Conservation (phyloP, 2,329 filamentous ascomycete species). For the Trichoderma harzianum region DNA sequence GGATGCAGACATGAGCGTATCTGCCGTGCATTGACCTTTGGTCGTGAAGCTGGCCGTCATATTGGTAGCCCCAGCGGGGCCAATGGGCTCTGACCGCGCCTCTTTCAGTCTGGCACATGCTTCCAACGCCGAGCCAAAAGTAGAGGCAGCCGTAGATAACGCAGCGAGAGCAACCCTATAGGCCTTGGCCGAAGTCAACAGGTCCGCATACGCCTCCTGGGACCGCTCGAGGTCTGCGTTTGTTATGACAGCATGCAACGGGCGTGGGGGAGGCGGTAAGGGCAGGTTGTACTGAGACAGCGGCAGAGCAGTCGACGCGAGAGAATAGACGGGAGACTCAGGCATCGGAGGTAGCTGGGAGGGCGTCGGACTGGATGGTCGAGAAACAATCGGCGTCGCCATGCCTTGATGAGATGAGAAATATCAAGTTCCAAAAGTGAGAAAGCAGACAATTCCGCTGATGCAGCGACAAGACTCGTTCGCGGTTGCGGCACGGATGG, state of each 20-base stretch:
- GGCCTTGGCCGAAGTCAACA: slow-evolving; percentile 59
- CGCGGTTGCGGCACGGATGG: neutral
- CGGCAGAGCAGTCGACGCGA: slow-evolving; percentile 60
- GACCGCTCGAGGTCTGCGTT: slow-evolving; percentile 62
- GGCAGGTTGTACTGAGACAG: slow-evolving; percentile 58
- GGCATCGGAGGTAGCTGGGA: slow-evolving; percentile 60
- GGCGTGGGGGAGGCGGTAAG: slow-evolving; percentile 56
- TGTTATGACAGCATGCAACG: slow-evolving; percentile 57
- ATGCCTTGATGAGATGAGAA: neutral
- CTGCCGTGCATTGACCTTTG: slow-evolving; percentile 56
- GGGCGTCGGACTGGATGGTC: slow-evolving; percentile 48
- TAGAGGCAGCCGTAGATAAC: slow-evolving; percentile 58
- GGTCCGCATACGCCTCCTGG: slow-evolving; percentile 59
- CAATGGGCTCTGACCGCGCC: slow-evolving; percentile 57
- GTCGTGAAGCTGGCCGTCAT: slow-evolving; percentile 48
- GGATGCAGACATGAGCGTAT: slow-evolving; percentile 58
- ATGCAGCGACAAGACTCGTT: neutral
- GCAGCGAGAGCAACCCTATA: slow-evolving; percentile 61
- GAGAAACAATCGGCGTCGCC: slow-evolving; percentile 25
- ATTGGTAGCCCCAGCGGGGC: slow-evolving; percentile 35
- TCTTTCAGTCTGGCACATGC: slow-evolving; percentile 66
- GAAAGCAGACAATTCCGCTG: neutral
- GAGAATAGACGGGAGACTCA: slow-evolving; percentile 59
- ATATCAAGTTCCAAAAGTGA: neutral
- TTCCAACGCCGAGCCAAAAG: slow-evolving; percentile 63